Base-by-base conservation (phyloP, 305 asterid species). In the Euphrasia arctica region DNA sequence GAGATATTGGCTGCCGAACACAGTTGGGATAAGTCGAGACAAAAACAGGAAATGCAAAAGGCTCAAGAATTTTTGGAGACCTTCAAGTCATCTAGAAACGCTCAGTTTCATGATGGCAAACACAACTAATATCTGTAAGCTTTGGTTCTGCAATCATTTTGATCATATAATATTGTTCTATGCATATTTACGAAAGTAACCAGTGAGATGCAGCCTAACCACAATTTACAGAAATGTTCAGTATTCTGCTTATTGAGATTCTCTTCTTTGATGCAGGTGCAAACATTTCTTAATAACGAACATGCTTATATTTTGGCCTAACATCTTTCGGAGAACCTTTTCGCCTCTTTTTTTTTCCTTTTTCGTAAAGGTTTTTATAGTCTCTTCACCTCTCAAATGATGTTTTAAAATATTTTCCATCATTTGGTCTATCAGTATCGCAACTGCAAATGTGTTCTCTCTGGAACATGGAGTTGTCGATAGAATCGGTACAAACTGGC, bases 51-150 rank as follows among this genome's bases (percentile, higher is more conserved):
- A 64, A 4, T 81, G 6, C 65, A 65, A 29, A 83, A 69, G 75
- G 91, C 90, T 66, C 83, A 69, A 60, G 75, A 83, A 66, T 93
- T 93, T 72, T 77, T 93, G 45, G 80, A 93, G 80, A 88, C 99
- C 65, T 93, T 93, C 84, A 93, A 93, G 78, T 90, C 99, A 12
- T 83, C 96, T n/a, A 85, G 71, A 72, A 93, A 93, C 60, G 97
- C 96, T 43, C 96, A 88, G 64, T 93, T 93, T 75, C 80, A 83
- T 54, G 99, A 93, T 45, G 99, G 99, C 76, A 93, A 90, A 66
- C 99, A 93, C 80, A 81, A 60, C 54, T 82, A 76, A 82, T 66
- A 60, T 68, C 59, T 72, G 84, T 70, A 59, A 54, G 79, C 70
- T 28, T 60, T 56, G 14, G 13, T 12, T 31, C 12, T 13, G 14